Percentiles rank a stretch among this genome's conserved stretches.
Conservation (phyloP, 2,329 filamentous ascomycete species). For the Clathrospora elynae region DNA sequence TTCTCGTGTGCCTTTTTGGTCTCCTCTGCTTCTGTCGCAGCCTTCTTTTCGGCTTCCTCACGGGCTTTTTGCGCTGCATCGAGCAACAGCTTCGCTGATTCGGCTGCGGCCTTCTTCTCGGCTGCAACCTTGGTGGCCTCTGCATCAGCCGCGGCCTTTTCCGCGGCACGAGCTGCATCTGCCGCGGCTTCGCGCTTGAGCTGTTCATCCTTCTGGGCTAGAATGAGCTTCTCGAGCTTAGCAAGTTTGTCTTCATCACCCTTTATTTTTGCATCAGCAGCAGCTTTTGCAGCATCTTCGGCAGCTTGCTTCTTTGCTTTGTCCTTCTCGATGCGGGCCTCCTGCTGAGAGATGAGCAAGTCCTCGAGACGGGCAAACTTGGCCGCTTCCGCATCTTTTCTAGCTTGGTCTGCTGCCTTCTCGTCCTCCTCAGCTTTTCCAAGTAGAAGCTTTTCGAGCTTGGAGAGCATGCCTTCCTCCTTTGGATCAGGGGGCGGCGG, state of each 20-base stretch:
- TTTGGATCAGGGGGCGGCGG: conserved; percentile 29
- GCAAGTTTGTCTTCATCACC: conserved; percentile 44
- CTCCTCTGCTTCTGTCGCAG: conserved; percentile 43
- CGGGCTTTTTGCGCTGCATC: conserved; percentile 40
- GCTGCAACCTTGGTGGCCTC: conserved; percentile 59
- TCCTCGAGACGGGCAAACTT: conserved; percentile 47
- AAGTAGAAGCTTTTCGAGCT: conserved; percentile 37
- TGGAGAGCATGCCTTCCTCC: conserved; percentile 41
- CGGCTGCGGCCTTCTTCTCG: conserved; percentile 51
- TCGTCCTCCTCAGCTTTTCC: conserved; percentile 39
- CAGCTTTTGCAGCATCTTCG: conserved; percentile 36
- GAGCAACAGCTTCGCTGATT: conserved; percentile 33
- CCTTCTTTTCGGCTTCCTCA: conserved; percentile 41
- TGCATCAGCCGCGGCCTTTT: conserved; percentile 56
- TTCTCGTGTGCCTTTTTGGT: conserved; percentile 53
- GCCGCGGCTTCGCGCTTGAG: conserved; percentile 44
- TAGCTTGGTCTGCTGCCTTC: conserved; percentile 33
- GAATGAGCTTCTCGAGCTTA: conserved; percentile 48
- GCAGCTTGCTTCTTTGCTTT: conserved; percentile 42
- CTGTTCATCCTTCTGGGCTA: conserved; percentile 51
- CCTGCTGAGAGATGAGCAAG: conserved; percentile 44
- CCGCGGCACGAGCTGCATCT: conserved; percentile 41
- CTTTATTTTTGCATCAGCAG: conserved; percentile 42
- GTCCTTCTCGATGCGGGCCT: conserved; percentile 46
- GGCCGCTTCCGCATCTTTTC: conserved; percentile 42